Conservation (phyloP, 2,329 filamentous ascomycete genomes). For the Aureobasidium sp. region DNA sequence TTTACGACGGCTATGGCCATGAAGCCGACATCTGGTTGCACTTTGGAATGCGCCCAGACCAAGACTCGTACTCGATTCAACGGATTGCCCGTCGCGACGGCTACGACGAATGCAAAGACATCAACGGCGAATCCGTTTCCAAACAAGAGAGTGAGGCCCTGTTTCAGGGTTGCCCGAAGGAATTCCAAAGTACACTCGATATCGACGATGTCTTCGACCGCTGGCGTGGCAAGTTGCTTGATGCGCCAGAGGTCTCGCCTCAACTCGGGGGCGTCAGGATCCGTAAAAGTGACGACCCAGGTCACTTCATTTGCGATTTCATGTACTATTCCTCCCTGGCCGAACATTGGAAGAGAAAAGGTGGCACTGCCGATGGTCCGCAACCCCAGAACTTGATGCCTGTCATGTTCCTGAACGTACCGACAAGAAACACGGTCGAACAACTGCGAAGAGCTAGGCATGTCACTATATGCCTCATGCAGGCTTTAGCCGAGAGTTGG, state of each 20-base stretch:
- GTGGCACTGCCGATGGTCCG: slow-evolving; percentile 9
- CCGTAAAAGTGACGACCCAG: slow-evolving; percentile 34
- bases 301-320: slow-evolving; percentile 40
- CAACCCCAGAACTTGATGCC: slow-evolving; percentile 22
- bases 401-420: slow-evolving; percentile 39
- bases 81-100: slow-evolving; percentile 62
- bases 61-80: slow-evolving; percentile 64
- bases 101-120: slow-evolving; percentile 58
- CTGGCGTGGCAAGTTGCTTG: slow-evolving; percentile 25
- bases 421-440: slow-evolving; percentile 30
- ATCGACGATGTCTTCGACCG: slow-evolving; percentile 27
- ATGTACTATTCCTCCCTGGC: slow-evolving; percentile 38
- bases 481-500: slow-evolving; percentile 31
- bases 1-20: slow-evolving; percentile 47
- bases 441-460: slow-evolving; percentile 29
- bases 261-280: slow-evolving; percentile 27
- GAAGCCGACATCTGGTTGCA: slow-evolving; percentile 63
- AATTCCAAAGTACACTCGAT: slow-evolving; percentile 26
- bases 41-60: slow-evolving; percentile 68
- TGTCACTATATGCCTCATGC: slow-evolving; percentile 29
- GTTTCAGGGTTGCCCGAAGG: slow-evolving; percentile 26
- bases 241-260: slow-evolving; percentile 24
- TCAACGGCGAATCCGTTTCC: slow-evolving; percentile 47
- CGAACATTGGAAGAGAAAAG: slow-evolving; percentile 25
- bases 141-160: slow-evolving; percentile 22